Conservation (phyloP, 371 early-diverging fungal species). For the Zychaea mexicana region DNA sequence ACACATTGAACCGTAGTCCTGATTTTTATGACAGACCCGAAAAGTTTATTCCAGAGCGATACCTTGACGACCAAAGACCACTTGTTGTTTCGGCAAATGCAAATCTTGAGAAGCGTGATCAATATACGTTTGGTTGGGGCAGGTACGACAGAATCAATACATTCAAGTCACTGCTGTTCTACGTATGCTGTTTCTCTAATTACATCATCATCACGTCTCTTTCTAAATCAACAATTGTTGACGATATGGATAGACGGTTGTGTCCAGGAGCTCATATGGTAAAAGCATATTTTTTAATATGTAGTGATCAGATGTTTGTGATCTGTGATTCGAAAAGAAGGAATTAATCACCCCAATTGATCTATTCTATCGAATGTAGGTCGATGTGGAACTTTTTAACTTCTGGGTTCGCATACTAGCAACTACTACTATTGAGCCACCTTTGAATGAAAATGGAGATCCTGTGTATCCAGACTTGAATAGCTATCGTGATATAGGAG, state of each 20-base stretch:
- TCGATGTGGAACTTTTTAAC: not conserved
- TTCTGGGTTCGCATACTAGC: constrained; percentile 1
- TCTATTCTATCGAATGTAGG: not conserved
- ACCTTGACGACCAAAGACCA: constrained; percentile 7
- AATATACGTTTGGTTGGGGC: constrained; percentile 13
- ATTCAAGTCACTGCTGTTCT: not conserved
- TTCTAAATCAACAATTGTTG: too few species aligned
- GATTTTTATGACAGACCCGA: constrained; percentile 4
- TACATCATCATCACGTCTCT: too few species aligned
- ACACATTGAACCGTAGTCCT: constrained; percentile 3
- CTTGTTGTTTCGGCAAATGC: constrained; percentile 2
- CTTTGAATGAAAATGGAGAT: not conserved
- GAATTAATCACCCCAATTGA: too few species aligned
- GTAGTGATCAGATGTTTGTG: too few species aligned
- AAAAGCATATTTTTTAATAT: not conserved
- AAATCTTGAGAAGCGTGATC: constrained; percentile 10
- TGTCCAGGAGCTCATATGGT: constrained; percentile 3
- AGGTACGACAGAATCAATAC: not conserved
- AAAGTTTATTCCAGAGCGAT: constrained; percentile 12
- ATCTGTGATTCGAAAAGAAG: too few species aligned
- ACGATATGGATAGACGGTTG: not conserved
- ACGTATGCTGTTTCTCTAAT: not conserved
- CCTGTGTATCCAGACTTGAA: not conserved
- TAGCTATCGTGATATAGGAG: not conserved
- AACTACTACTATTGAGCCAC: not conserved